Conservation (phyloP, 495 filamentous ascomycete species). For the Hypoxylon perforatum region DNA sequence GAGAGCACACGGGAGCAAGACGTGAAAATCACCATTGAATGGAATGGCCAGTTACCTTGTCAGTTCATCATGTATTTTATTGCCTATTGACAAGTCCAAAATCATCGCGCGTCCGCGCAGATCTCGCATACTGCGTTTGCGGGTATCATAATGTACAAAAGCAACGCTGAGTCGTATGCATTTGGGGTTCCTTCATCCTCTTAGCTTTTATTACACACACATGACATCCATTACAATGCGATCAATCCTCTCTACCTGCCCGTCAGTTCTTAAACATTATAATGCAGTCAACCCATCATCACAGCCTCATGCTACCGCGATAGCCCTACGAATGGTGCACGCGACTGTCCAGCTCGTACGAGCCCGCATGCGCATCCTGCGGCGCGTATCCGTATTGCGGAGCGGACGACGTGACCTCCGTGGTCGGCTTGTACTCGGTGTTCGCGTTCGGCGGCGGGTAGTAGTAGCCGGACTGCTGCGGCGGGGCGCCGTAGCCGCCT, state of each 20-base stretch:
- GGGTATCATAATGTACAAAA: not conserved
- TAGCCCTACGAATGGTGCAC: not conserved
- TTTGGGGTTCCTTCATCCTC: too few relatives aligned
- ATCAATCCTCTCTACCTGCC: too few relatives aligned
- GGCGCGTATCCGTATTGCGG: not conserved
- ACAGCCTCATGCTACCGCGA: not conserved
- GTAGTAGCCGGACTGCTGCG: slow-evolving; percentile 21
- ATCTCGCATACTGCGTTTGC: not conserved
- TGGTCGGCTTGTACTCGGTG: slow-evolving; percentile 33
- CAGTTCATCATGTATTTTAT: too few relatives aligned
- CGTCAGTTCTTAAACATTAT: too few relatives aligned
- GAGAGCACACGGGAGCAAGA: too few relatives aligned
- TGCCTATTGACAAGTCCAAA: too few relatives aligned
- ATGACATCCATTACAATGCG: too few relatives aligned
- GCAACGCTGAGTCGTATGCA: not conserved
- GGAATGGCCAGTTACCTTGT: too few relatives aligned
- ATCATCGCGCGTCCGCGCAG: too few relatives aligned
- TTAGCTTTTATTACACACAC: too few relatives aligned
- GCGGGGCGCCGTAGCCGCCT: slow-evolving; percentile 6
- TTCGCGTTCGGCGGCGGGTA: slow-evolving; percentile 13
- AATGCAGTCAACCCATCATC: not conserved
- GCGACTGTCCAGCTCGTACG: slow-evolving; percentile 34
- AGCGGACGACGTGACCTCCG: not conserved
- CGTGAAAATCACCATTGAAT: too few relatives aligned
- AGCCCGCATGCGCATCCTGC: not conserved